Conservation (phyloP, 2,329 filamentous ascomycete species). For the Colletotrichum tropicale region DNA sequence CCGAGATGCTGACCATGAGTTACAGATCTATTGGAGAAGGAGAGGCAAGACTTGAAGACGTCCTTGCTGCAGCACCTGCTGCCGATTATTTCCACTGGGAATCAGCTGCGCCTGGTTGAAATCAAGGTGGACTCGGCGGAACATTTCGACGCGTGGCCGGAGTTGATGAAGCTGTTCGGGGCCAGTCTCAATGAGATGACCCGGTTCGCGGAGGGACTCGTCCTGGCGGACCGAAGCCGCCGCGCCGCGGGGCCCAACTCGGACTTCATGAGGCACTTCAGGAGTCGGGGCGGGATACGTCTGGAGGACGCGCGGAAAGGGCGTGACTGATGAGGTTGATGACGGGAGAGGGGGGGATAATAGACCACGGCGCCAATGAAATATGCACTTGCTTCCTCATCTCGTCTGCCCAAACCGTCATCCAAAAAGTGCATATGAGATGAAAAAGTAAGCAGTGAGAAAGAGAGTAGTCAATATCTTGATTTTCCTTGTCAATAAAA, state of each 20-base stretch:
- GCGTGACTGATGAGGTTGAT: background rate
- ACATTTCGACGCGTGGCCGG: conserved; percentile 19
- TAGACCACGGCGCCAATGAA: background rate
- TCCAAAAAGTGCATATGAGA: background rate
- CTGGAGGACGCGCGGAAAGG: conserved; percentile 8
- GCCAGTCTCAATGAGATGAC: conserved; percentile 16
- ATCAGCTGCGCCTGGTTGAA: conserved; percentile 18
- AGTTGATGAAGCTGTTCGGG: conserved; percentile 19
- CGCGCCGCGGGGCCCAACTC: conserved; percentile 14
- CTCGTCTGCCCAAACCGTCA: background rate
- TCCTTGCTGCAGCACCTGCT: conserved; percentile 15
- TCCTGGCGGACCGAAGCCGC: conserved; percentile 8
- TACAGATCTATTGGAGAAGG: conserved; percentile 15
- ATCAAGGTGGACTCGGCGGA: conserved; percentile 21
- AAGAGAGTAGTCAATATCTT: background rate
- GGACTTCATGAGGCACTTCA: conserved; percentile 18
- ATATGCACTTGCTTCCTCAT: background rate
- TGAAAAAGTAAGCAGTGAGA: background rate
- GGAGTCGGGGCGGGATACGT: conserved; percentile 12
- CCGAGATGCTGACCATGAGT: background rate
- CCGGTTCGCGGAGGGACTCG: conserved; percentile 11
- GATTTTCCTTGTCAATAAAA: background rate
- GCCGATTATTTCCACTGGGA: conserved; percentile 17
- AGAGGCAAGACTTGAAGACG: conserved; percentile 19
- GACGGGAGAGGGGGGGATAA: background rate